phyloP scores from a whole-genome alignment of 1,139 yeast species.

The Suhomyces yuchorum region DNA sequence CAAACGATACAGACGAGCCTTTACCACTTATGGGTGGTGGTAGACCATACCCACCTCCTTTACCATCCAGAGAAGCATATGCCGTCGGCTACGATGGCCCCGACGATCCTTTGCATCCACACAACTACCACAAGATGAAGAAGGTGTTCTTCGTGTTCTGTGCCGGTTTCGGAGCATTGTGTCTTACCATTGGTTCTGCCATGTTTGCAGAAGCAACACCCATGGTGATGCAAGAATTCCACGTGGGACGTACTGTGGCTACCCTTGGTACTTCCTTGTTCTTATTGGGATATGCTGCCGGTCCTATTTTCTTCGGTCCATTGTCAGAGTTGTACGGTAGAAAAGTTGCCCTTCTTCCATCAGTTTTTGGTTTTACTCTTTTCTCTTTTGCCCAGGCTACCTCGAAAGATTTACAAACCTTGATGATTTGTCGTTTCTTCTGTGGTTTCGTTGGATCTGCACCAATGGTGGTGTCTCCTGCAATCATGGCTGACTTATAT shows the following conservation, averaged over 20 bases:
- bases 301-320: slow-evolving; percentile 84
- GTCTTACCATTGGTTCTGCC: slow-evolving; percentile 64
- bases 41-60: slow-evolving; percentile 52
- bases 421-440: slow-evolving; percentile 72
- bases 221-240: slow-evolving; percentile 44
- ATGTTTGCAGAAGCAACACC: slow-evolving; percentile 56
- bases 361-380: slow-evolving; percentile 56
- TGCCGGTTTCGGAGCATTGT: slow-evolving; percentile 32
- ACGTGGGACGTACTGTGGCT: slow-evolving; percentile 57
- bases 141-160: slow-evolving; percentile 29
- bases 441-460: slow-evolving; percentile 79
- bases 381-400: slow-evolving; percentile 75
- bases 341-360: slow-evolving; percentile 53
- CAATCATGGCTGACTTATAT: slow-evolving; percentile 77
- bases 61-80: slow-evolving; percentile 53
- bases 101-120: slow-evolving; percentile 62
- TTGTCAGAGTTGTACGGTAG: slow-evolving; percentile 77
- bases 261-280: slow-evolving; percentile 69
- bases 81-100: slow-evolving; percentile 63
- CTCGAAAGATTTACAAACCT: slow-evolving; percentile 70
- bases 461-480: slow-evolving; percentile 81
- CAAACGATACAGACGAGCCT: slow-evolving; percentile 35
- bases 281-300: slow-evolving; percentile 80
- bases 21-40: slow-evolving; percentile 58
- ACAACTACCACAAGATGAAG: slow-evolving; percentile 52